A percentile compares a stretch with the other conserved stretches of the same genome.
Conservation (phyloP, 2,329 filamentous ascomycete species). For the Zalaria obscura region DNA sequence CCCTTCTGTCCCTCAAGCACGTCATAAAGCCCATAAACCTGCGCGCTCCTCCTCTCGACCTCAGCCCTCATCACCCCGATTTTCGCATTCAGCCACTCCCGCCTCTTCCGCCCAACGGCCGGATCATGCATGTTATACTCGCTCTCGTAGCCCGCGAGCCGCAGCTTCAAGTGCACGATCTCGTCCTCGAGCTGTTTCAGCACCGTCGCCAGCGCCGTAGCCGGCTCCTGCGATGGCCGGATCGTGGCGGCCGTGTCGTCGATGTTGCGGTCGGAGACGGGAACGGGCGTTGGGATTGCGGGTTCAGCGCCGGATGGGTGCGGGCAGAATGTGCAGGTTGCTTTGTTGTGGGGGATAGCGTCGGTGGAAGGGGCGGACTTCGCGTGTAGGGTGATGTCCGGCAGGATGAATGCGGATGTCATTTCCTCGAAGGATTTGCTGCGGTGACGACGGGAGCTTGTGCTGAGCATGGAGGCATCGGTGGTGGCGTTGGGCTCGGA, state of each 20-base stretch:
- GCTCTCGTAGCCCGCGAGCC: constrained; percentile 46
- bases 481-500: constrained; percentile 16
- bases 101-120: constrained; percentile 48
- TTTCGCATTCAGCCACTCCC: constrained; percentile 44
- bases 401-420: constrained; percentile 50
- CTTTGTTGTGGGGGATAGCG: constrained; percentile 30
- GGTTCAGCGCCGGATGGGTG: constrained; percentile 18
- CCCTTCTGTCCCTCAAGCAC: constrained; percentile 68
- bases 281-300: constrained; percentile 26
- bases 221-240: constrained; percentile 47
- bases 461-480: constrained; percentile 34
- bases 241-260: constrained; percentile 45
- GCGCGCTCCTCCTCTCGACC: constrained; percentile 60
- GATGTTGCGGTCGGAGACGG: constrained; percentile 15
- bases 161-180: constrained; percentile 58
- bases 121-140: constrained; percentile 55
- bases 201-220: constrained; percentile 62
- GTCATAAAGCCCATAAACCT: constrained; percentile 73
- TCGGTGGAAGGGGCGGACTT: constrained; percentile 6
- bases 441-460: constrained; percentile 32
- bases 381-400: constrained; percentile 42
- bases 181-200: constrained; percentile 75
- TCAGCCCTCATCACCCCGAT: constrained; percentile 48
- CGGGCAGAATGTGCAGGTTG: constrained; percentile 42
- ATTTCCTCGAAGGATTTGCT: constrained; percentile 30